phyloP scores from a whole-genome alignment of 2,329 filamentous ascomycete species.

The Verticillium nonalfalfae region DNA sequence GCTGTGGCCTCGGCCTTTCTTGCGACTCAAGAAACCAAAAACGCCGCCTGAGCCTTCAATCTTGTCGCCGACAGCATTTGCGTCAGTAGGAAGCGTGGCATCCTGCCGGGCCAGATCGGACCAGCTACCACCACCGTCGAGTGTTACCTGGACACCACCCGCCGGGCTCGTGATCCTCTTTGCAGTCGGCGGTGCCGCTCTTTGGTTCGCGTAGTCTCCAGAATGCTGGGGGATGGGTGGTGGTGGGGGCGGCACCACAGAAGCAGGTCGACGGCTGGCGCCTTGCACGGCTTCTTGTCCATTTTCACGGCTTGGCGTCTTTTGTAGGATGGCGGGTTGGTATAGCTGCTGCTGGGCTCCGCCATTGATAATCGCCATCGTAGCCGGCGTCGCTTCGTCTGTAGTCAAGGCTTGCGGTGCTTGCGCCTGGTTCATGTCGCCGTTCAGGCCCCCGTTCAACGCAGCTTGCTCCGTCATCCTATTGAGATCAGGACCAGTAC shows the following conservation, averaged over 20 bases:
- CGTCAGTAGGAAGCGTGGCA: constrained; percentile 64
- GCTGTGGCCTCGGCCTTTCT: constrained; percentile 84
- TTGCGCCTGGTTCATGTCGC: neutral
- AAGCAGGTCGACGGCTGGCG: neutral
- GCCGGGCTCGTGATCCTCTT: constrained; percentile 70
- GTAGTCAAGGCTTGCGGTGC: constrained; percentile 45
- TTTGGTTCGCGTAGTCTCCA: constrained; percentile 32
- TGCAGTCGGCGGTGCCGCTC: constrained; percentile 32
- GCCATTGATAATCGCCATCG: constrained; percentile 18
- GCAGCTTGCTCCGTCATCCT: constrained; percentile 13
- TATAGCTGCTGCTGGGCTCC: constrained; percentile 5
- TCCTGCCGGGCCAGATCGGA: constrained; percentile 83
- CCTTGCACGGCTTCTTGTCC: constrained; percentile 12
- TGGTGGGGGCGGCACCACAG: constrained; percentile 3
- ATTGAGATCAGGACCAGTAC: constrained; percentile 5
- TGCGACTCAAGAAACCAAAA: constrained; percentile 82
- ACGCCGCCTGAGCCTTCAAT: constrained; percentile 65
- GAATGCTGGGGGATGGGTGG: constrained; percentile 40
- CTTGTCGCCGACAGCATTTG: constrained; percentile 48
- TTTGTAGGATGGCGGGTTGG: constrained; percentile 2
- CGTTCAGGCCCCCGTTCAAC: constrained; percentile 5
- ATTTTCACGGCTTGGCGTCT: constrained; percentile 2
- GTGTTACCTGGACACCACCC: constrained; percentile 83
- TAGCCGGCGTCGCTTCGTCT: constrained; percentile 38
- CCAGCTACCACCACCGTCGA: constrained; percentile 88